Evolutionary conservation across 805 yeast genomes (phyloP).

Genomic region (Starmera caribaea): DNA sequence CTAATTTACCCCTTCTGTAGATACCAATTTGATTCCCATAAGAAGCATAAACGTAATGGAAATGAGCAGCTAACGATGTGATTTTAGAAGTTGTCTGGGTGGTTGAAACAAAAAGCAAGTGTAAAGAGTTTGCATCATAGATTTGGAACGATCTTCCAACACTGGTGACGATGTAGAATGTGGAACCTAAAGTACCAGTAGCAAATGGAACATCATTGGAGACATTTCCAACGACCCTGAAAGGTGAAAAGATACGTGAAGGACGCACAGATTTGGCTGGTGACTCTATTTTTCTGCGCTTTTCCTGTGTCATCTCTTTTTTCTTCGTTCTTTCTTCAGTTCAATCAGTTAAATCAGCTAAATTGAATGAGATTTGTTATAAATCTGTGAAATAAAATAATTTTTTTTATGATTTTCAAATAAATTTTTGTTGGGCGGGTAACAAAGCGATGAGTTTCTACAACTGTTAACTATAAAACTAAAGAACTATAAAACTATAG

Average conservation of each 20-base stretch:
- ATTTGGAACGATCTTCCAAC: constrained; percentile 89
- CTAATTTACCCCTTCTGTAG: constrained; percentile 70
- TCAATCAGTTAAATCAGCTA: too few species aligned
- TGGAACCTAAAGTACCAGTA: constrained; percentile 77
- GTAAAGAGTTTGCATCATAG: constrained; percentile 82
- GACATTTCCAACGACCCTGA: constrained; percentile 86
- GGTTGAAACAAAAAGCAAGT: constrained; percentile 77
- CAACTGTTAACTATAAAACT: too few species aligned
- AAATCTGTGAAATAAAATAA: too few species aligned
- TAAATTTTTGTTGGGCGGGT: too few species aligned
- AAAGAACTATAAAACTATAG: too few species aligned
- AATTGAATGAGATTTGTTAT: too few species aligned
- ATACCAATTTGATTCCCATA: constrained; percentile 66
- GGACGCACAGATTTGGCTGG: constrained; percentile 9
- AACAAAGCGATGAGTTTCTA: too few species aligned
- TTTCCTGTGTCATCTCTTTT: constrained; percentile 1
- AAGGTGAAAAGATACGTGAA: constrained; percentile 74
- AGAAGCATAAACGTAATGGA: constrained; percentile 75
- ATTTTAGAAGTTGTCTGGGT: constrained; percentile 65
- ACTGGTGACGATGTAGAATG: constrained; percentile 80
- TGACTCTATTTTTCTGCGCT: constrained; percentile 10
- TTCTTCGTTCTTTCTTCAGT: neutral
- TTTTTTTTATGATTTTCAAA: too few species aligned
- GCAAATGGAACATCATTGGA: constrained; percentile 81
- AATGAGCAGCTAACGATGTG: constrained; percentile 65